Evolutionary conservation across 2,329 filamentous ascomycete species (phyloP), one percentile per base, ranked within the genome.

Genomic region (Hypoxylon sp.): DNA sequence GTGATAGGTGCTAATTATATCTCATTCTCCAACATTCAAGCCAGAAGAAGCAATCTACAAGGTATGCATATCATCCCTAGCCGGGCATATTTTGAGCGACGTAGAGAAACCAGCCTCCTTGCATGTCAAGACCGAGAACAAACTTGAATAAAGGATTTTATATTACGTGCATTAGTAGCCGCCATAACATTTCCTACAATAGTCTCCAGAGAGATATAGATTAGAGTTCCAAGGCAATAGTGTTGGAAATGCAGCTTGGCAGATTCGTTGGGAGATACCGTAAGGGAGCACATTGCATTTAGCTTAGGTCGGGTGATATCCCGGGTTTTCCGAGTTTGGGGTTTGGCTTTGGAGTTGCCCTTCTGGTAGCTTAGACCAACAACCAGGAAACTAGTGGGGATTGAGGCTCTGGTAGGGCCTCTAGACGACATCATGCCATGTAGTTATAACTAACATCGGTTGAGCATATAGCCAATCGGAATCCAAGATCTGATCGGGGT

Each of bases 371-470:
- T 51, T 52, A 56, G 32, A 56, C 56, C 34, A 46, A 38, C 21
- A 34, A 38, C 34, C 34, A 60, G 50, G 58, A 58, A 56, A 60
- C 49, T 55, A 51, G 68, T 65, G 65, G 62, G 52, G 59, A 66
- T 68, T 71, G 68, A 68, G 68, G 68, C 68, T 70, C 68, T 71
- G 50, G 53, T 19, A 52, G 41, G 60, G 49, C 43, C 48, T 57
- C 45, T 45, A 28, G 43, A 68, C 62, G 62, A 68, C 63, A 58
- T 64, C 52, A 49, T 62, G 62, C 17, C 25, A 66, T 36, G 60
- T 49, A 64, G 60, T 53, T 61, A 65, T 58, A 60, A 60, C 60
- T 21, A 65, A 53, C 58, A 28, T 65, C 36, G 32, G 51, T 13
- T 45, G 21, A 30, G 34, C 28, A 51, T 14, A 45, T 30, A 34